Percentiles rank a stretch among this genome's conserved stretches.
Conservation (phyloP, 805 yeast genomes). For the Hagleromyces aurorensis region DNA sequence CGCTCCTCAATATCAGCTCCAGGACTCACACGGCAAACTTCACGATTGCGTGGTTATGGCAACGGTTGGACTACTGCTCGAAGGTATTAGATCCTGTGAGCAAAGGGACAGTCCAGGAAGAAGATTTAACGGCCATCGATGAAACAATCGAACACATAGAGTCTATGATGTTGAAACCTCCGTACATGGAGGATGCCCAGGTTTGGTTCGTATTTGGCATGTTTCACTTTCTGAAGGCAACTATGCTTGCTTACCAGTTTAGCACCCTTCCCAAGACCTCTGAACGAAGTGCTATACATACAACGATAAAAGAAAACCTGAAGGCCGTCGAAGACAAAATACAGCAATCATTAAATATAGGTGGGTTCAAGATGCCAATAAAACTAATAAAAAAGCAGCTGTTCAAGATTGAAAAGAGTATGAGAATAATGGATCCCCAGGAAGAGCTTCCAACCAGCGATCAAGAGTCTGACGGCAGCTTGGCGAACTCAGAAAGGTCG, state of each 20-base stretch:
- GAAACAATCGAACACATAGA: slow-evolving; percentile 20
- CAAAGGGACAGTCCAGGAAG: slow-evolving; percentile 1
- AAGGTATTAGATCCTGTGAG: slow-evolving; percentile 5
- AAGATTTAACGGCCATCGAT: slow-evolving; percentile 6
- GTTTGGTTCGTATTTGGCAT: slow-evolving; percentile 26
- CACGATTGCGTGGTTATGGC: slow-evolving; percentile 27
- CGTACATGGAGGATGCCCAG: slow-evolving; percentile 29
- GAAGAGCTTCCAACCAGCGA: too few species aligned
- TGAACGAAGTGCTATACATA: too few species aligned
- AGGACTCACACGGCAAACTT: slow-evolving; percentile 24
- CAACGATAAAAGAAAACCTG: too few species aligned
- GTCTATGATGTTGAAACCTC: slow-evolving; percentile 26
- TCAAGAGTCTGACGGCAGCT: too few species aligned
- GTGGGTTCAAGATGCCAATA: too few species aligned
- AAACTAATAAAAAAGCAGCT: too few species aligned
- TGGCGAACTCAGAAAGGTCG: too few species aligned
- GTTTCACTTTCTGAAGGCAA: slow-evolving; percentile 24
- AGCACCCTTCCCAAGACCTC: slow-evolving; percentile 5
- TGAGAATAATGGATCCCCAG: too few species aligned
- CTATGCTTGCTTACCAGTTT: slow-evolving; percentile 14
- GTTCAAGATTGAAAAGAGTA: too few species aligned
- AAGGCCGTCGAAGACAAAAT: too few species aligned
- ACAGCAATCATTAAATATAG: too few species aligned
- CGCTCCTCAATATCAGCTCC: slow-evolving; percentile 27
- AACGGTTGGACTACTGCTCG: slow-evolving; percentile 10